These are phyloP conservation scores for Pelargonium cotyledonis DNA, from an alignment of 441 rosid genomes.

Conservation along the genomic window DNA sequence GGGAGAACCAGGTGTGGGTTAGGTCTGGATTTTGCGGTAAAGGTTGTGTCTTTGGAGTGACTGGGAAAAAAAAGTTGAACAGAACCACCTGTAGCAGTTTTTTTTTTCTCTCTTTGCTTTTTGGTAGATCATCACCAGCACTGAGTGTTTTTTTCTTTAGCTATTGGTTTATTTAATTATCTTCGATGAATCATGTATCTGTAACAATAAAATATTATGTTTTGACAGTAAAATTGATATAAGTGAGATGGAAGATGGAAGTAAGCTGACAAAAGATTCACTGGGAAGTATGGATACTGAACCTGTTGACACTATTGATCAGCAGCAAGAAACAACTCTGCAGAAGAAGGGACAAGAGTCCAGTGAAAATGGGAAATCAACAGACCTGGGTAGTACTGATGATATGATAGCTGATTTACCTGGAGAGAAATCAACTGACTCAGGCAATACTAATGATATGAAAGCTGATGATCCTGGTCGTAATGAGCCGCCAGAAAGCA, in stretches of 20 bases:
- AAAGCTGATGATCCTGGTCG: constrained; percentile 19
- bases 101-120: no score
- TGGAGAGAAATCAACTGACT: constrained; percentile 28
- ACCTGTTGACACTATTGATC: constrained; percentile 29
- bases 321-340: constrained; percentile 26
- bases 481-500: constrained; percentile 24
- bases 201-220: not conserved
- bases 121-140: not conserved
- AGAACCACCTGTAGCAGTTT: no score
- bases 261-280: constrained; percentile 41
- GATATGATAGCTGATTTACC: constrained; percentile 37
- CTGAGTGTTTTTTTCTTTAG: not conserved
- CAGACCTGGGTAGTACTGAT: constrained; percentile 14
- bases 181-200: not conserved
- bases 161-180: not conserved
- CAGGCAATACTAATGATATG: constrained; percentile 23
- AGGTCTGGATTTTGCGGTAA: no score
- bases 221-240: constrained; percentile 13
- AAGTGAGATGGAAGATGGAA: constrained; percentile 48
- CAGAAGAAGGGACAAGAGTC: constrained; percentile 19
- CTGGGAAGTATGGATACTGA: constrained; percentile 22
- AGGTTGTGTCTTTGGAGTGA: no score
- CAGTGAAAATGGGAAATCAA: constrained; percentile 26
- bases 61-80: no score
- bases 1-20: no score